These are phyloP conservation scores for Echinosophora koreensis DNA, from an alignment of 306 rosid genomes.

Conservation along the genomic window DNA sequence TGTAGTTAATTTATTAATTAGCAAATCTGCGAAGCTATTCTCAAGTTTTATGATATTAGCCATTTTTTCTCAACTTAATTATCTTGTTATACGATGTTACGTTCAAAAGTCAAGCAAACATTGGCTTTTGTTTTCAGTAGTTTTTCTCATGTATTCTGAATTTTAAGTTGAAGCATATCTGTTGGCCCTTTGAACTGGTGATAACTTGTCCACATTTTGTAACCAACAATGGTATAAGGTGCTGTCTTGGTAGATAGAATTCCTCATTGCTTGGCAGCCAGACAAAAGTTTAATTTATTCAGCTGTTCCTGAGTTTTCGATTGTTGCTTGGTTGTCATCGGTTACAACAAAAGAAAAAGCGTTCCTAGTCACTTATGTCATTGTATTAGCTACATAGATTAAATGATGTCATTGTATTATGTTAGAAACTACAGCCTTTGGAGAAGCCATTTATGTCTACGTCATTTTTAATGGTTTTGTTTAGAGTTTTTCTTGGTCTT, in stretches of 20 bases:
- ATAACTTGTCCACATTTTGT: conserved; percentile 1
- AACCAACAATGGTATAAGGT: conserved; percentile 4
- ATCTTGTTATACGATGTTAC: conserved; percentile 44
- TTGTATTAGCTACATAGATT: too few relatives aligned
- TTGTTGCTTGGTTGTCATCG: neutral
- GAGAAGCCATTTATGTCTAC: too few relatives aligned
- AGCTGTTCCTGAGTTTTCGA: neutral
- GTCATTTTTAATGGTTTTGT: too few relatives aligned
- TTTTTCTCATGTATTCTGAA: neutral
- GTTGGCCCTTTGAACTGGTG: neutral
- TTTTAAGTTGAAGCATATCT: conserved; percentile 20
- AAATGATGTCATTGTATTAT: too few relatives aligned
- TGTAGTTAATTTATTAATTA: conserved; percentile 36
- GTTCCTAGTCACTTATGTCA: too few relatives aligned
- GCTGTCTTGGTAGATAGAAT: conserved; percentile 13
- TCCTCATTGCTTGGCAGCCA: conserved; percentile 11
- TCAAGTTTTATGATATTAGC: conserved; percentile 43
- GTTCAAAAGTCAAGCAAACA: conserved; percentile 40
- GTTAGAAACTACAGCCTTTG: too few relatives aligned
- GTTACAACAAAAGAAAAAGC: too few relatives aligned
- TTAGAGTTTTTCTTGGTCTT: too few relatives aligned
- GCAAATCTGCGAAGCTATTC: conserved; percentile 45
- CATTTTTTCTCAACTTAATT: conserved; percentile 39
- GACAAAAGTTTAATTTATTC: neutral
- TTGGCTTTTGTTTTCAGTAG: conserved; percentile 8